Evolutionary conservation across 768 basidiomycete species (phyloP).

Genomic region (Tylopilus balloui): DNA sequence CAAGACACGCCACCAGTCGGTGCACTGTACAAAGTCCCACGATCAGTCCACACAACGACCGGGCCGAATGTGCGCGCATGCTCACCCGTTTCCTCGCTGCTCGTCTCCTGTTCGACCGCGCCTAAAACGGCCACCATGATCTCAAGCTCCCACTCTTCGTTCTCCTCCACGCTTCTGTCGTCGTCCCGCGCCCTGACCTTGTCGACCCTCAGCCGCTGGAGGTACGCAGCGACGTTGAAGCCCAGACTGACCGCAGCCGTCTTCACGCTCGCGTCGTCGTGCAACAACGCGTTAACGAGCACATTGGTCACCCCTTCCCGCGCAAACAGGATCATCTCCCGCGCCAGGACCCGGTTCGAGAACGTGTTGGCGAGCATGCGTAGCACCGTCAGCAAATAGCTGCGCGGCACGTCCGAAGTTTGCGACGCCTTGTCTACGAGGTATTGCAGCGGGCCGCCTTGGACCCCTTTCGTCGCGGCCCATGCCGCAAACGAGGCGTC

Average conservation of each 20-base stretch:
- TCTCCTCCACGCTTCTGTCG: slow-evolving; percentile 43
- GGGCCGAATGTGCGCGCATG: neutral
- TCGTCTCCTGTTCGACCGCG: slow-evolving; percentile 64
- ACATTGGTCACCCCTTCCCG: slow-evolving; percentile 44
- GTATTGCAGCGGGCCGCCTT: slow-evolving; percentile 40
- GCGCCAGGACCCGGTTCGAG: slow-evolving; percentile 38
- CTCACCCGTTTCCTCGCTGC: slow-evolving; percentile 79
- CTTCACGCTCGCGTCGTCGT: slow-evolving; percentile 62
- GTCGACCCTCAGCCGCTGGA: slow-evolving; percentile 61
- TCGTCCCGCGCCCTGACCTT: slow-evolving; percentile 30
- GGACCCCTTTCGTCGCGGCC: slow-evolving; percentile 33
- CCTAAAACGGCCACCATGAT: slow-evolving; percentile 79
- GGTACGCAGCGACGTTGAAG: slow-evolving; percentile 65
- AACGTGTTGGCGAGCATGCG: slow-evolving; percentile 70
- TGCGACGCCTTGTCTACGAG: slow-evolving; percentile 47
- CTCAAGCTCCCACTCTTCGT: slow-evolving; percentile 86
- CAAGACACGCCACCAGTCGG: slow-evolving; percentile 75
- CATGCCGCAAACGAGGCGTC: slow-evolving; percentile 54
- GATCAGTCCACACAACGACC: neutral
- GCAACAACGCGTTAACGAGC: slow-evolving; percentile 64
- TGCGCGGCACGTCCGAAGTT: slow-evolving; percentile 37
- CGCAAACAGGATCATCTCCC: slow-evolving; percentile 36
- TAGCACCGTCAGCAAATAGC: slow-evolving; percentile 59
- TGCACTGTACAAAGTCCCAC: slow-evolving; percentile 50
- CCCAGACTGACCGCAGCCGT: slow-evolving; percentile 79